phyloP scores from a whole-genome alignment of 306 rosid species.

The Vigna unguiculata region DNA sequence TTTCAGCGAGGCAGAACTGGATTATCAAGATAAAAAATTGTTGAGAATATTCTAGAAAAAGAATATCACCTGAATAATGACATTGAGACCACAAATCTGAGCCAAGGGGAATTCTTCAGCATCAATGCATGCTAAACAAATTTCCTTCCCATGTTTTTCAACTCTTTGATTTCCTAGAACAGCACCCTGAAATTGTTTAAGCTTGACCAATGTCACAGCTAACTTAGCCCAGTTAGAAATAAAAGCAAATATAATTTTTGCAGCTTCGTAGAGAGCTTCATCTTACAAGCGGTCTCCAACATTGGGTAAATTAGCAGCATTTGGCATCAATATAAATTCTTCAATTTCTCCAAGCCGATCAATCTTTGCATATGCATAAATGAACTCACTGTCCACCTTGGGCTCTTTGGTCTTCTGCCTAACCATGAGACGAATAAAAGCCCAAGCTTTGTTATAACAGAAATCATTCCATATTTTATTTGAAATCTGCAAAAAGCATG shows the following conservation, averaged over 20 bases:
- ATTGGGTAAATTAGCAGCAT: slow-evolving; percentile 87
- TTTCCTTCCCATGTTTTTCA: slow-evolving; percentile 97
- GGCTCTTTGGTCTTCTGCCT: slow-evolving; percentile 91
- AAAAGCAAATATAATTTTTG: too few species aligned
- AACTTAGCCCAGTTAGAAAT: slow-evolving; percentile 94
- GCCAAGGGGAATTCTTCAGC: slow-evolving; percentile 96
- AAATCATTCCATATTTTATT: too few species aligned
- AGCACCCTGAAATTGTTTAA: slow-evolving; percentile 91
- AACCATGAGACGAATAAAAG: slow-evolving; percentile 91
- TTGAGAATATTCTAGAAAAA: too few species aligned
- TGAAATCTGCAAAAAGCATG: too few species aligned
- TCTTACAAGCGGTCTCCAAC: slow-evolving; percentile 94
- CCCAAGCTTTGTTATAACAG: too few species aligned
- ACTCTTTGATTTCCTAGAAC: slow-evolving; percentile 95
- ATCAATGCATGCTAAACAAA: slow-evolving; percentile 96
- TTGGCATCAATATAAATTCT: slow-evolving; percentile 95
- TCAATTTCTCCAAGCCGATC: slow-evolving; percentile 92
- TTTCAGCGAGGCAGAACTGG: too few species aligned
- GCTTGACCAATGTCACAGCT: slow-evolving; percentile 85
- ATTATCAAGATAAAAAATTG: too few species aligned
- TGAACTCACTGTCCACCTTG: slow-evolving; percentile 95
- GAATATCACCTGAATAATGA: slow-evolving; percentile 79
- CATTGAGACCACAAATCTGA: slow-evolving; percentile 95
- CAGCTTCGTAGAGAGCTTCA: slow-evolving; percentile 90
- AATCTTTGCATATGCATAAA: slow-evolving; percentile 94